These are phyloP conservation scores for Bertia moriformis DNA, from an alignment of 2,329 filamentous ascomycete species.

Conservation along the genomic window DNA sequence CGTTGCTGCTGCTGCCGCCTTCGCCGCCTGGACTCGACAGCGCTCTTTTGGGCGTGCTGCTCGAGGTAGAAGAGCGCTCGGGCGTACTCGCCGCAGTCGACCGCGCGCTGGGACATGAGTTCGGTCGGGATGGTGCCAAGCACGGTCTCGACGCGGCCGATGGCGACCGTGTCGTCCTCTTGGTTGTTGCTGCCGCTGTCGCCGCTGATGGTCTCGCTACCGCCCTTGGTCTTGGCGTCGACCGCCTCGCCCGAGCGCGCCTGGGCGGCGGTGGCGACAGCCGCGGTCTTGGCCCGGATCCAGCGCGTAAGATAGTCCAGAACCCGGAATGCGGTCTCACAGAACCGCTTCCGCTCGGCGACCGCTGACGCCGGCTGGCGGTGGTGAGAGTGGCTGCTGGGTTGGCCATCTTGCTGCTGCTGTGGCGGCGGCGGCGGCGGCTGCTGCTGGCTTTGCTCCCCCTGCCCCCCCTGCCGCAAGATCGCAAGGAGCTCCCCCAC, in stretches of 20 bases:
- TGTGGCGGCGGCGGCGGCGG: no score
- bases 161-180: constrained; percentile 30
- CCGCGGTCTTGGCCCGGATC: constrained; percentile 60
- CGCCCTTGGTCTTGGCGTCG: neutral
- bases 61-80: constrained; percentile 90
- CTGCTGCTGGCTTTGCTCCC: no score
- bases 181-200: constrained; percentile 36
- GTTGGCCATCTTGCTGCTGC: no score
- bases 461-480: no score
- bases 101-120: constrained; percentile 65
- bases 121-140: constrained; percentile 56
- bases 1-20: no score
- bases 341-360: constrained; percentile 60
- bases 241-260: constrained; percentile 3
- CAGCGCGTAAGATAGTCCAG: constrained; percentile 86
- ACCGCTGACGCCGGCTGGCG: constrained; percentile 30
- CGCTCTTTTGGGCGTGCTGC: constrained; percentile 69
- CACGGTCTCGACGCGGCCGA: constrained; percentile 57
- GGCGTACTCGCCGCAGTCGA: constrained; percentile 89
- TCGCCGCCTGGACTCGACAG: constrained; percentile 16
- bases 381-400: neutral
- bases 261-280: neutral
- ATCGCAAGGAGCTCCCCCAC: constrained; percentile 62
- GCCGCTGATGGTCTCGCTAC: constrained; percentile 7
- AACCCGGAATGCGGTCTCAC: constrained; percentile 81